Evolutionary conservation across 257 asterid genomes (phyloP), one percentile per base, ranked within the genome.

Genomic region (Ehretia macrophylla): DNA sequence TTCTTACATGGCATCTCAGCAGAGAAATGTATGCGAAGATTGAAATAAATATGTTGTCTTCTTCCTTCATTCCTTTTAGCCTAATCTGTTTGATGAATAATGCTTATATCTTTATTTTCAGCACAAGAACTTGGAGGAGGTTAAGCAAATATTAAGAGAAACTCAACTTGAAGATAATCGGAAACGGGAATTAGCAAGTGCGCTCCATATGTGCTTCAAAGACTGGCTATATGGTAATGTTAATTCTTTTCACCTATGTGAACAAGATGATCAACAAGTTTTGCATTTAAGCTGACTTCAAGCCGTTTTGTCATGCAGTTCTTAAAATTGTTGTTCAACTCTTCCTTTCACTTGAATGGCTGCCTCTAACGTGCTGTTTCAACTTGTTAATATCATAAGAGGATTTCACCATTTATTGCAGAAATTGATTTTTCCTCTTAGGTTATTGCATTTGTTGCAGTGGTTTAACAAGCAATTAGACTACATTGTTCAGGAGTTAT

Each of bases 191-290:
- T 60, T 91, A 59, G 79, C 96, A 19, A 83, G 69, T 71, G 92
- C 95, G 52, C 90, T 91, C 37, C 98, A 91, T 68, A 74, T 79
- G 10, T 88, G 86, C 72, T 91, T 88, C 69, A 91, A 88, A 71
- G 98, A 91, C 68, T 91, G 98, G 98, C 71, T 91, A 68, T 91
- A 88, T 62, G 97, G 98, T 91, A 91, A 76, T 66, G 59, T 32
- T 58, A 60, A 11, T 2, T 68, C 8, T 51, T 10, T 8, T 51
- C 11, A 20, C 18, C 14, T 46, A 5, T 0, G 47, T 16, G 10
- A 32, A 12, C 2, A 20, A 51, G 4, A 48, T 19, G 47, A 42
- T 4, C 6, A 27, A 27, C 6, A 27, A 27, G 6, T 27, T 6
- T 27, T 27, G 35, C 35, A 46, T 49, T 21, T 49, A 49, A 6